Evolutionary conservation across 2,329 filamentous ascomycete species (phyloP).

Genomic region (Aspergillus fischeri): DNA sequence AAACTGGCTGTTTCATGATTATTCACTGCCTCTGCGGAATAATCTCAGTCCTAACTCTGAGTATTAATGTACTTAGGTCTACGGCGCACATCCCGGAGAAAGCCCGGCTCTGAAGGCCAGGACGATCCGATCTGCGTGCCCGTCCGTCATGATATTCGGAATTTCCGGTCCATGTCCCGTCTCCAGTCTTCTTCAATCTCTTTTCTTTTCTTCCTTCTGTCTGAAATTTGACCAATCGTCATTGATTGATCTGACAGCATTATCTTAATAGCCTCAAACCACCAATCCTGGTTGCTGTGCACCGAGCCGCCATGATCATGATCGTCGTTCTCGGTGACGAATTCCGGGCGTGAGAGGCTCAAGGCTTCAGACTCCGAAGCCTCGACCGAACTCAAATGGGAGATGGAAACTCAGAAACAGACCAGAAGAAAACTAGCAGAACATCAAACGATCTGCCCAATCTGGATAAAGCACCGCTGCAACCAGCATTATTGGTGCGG

Average conservation of each 20-base stretch:
- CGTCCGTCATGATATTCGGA: neutral
- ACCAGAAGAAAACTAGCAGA: neutral
- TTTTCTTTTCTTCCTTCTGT: neutral
- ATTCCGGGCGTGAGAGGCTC: neutral
- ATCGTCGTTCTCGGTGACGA: neutral
- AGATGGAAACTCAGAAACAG: neutral
- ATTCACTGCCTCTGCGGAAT: neutral
- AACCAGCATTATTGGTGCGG: conserved; percentile 3
- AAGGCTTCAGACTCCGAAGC: neutral
- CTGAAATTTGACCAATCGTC: neutral
- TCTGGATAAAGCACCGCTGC: neutral
- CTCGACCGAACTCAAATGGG: neutral
- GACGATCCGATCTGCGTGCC: conserved; percentile 17
- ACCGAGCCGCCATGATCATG: neutral
- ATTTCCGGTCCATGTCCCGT: neutral
- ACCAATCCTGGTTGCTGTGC: neutral
- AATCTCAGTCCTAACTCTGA: neutral
- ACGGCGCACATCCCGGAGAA: neutral
- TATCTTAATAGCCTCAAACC: too few species aligned
- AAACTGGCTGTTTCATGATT: neutral
- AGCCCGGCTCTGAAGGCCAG: conserved; percentile 4
- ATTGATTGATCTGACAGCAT: neutral
- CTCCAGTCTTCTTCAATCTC: conserved; percentile 1
- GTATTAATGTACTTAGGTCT: neutral
- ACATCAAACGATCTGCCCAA: neutral